These are phyloP conservation scores for Xylariales sp. DNA, from an alignment of 2,329 filamentous ascomycete genomes.

Conservation along the genomic window DNA sequence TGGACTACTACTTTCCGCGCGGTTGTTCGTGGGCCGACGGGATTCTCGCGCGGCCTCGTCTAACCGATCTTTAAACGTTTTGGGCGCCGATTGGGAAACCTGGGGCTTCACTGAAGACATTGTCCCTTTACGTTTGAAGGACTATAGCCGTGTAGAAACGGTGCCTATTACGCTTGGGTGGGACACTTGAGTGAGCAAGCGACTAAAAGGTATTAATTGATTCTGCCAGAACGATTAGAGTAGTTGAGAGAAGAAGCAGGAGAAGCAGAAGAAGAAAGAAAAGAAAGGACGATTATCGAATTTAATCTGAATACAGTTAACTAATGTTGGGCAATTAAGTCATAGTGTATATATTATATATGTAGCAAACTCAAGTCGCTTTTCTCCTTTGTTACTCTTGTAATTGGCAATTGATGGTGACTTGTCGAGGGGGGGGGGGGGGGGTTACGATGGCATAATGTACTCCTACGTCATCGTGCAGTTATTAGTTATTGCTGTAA, in stretches of 20 bases:
- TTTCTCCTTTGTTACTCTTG: neutral
- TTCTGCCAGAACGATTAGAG: no score
- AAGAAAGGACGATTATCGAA: no score
- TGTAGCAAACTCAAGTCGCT: neutral
- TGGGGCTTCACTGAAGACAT: conserved; percentile 18
- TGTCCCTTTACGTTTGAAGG: neutral
- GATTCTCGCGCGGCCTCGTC: conserved; percentile 56
- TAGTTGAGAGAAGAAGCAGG: no score
- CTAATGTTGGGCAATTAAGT: no score
- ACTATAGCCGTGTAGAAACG: no score
- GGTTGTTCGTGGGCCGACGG: conserved; percentile 44
- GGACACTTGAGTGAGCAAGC: no score
- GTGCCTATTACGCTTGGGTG: no score
- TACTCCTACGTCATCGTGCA: conserved; percentile 34
- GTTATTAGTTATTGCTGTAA: neutral
- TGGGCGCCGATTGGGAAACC: conserved; percentile 27
- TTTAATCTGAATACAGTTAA: no score
- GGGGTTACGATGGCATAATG: neutral
- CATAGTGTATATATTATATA: neutral
- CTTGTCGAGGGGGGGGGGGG: no score
- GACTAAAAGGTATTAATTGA: no score
- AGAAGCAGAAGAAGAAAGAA: no score
- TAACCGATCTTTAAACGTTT: conserved; percentile 58
- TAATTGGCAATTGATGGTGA: neutral
- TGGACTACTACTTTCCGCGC: conserved; percentile 42